These are phyloP conservation scores for Cladosporium austrohemisphaericum DNA, from an alignment of 2,329 filamentous ascomycete genomes.

Conservation along the genomic window DNA sequence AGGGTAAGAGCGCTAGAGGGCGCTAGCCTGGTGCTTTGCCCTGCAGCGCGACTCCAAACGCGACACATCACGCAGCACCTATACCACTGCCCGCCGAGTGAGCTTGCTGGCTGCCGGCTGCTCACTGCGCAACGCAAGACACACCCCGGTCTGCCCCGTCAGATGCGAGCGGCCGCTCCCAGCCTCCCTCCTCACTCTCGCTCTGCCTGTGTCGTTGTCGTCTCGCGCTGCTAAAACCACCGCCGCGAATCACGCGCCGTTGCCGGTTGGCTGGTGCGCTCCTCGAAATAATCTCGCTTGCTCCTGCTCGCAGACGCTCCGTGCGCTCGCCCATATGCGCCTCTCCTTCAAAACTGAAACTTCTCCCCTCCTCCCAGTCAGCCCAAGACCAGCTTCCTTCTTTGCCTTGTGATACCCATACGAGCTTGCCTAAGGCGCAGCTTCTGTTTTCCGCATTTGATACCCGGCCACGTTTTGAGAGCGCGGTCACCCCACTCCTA, in stretches of 20 bases:
- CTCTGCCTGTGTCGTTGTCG: too few species aligned
- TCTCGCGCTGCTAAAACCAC: too few species aligned
- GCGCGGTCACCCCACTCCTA: conserved; percentile 15
- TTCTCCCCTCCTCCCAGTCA: not conserved
- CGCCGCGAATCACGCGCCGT: conserved; percentile 15
- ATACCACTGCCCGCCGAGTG: too few species aligned
- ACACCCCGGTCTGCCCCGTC: not conserved
- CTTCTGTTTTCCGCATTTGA: conserved; percentile 11
- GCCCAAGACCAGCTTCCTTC: not conserved
- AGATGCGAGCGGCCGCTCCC: not conserved
- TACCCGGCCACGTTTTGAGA: conserved; percentile 15
- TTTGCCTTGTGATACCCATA: conserved; percentile 15
- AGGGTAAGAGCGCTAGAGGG: too few species aligned
- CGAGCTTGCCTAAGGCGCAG: not conserved
- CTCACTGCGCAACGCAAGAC: too few species aligned
- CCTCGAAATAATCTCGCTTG: conserved; percentile 15
- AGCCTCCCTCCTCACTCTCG: not conserved
- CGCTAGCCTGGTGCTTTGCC: too few species aligned
- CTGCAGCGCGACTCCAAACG: too few species aligned
- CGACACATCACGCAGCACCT: too few species aligned
- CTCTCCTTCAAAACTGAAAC: conserved; percentile 15
- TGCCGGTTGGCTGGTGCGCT: conserved; percentile 12
- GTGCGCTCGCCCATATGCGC: not conserved
- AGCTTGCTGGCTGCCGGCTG: too few species aligned
- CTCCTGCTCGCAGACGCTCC: conserved; percentile 7